phyloP scores from a whole-genome alignment of 805 yeast genomes.

The Candida jianshihensis region DNA sequence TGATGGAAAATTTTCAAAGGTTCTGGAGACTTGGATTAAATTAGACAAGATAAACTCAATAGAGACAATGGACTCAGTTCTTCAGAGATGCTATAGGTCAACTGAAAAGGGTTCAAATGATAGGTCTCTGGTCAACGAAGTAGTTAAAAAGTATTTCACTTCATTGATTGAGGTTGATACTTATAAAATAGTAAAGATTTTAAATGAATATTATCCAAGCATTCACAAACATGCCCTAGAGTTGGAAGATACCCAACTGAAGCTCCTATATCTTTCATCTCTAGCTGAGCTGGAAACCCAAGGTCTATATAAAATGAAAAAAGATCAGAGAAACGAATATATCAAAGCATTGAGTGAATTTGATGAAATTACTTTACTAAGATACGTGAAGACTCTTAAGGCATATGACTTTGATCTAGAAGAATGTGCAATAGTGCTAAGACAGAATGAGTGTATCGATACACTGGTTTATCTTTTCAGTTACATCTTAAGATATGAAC shows the following conservation, averaged over 20 bases:
- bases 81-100: conserved; percentile 21
- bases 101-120: conserved; percentile 17
- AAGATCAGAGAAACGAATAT: conserved; percentile 16
- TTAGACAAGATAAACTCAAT: conserved; percentile 21
- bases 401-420: conserved; percentile 16
- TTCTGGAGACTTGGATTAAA: conserved; percentile 47
- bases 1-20: conserved; percentile 45
- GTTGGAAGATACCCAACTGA: conserved; percentile 16
- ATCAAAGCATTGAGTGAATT: conserved; percentile 12
- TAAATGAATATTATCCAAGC: conserved; percentile 17
- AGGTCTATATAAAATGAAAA: conserved; percentile 12
- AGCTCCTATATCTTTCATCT: conserved; percentile 18
- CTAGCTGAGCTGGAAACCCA: conserved; percentile 15
- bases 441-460: conserved; percentile 15
- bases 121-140: conserved; percentile 10
- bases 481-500: conserved; percentile 8
- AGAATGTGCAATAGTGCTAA: conserved; percentile 19
- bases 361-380: conserved; percentile 10
- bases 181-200: conserved; percentile 20
- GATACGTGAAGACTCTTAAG: conserved; percentile 18
- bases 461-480: conserved; percentile 19
- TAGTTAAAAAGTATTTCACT: conserved; percentile 10
- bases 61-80: conserved; percentile 21
- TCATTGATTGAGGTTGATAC: conserved; percentile 25
- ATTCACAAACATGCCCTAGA: conserved; percentile 11